Conservation (phyloP, 768 basidiomycete genomes). For the Leccinellum rugosiceps region DNA sequence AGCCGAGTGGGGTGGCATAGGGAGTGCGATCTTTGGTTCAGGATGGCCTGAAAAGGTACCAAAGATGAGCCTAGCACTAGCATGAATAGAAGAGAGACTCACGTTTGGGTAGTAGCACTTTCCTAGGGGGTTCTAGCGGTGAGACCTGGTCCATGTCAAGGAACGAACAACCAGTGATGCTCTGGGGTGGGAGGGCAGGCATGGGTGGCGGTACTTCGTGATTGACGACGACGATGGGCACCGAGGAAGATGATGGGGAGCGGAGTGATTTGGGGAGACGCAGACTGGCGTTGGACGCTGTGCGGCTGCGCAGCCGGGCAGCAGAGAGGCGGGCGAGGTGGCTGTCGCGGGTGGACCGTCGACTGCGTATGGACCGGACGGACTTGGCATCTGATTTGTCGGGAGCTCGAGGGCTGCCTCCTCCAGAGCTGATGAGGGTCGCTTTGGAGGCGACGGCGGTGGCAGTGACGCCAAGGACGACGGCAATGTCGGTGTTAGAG, state of each 20-base stretch:
- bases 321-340: slow-evolving; percentile 50
- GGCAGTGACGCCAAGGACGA: slow-evolving; percentile 38
- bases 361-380: slow-evolving; percentile 25
- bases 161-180: slow-evolving; percentile 26
- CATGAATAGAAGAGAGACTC: neutral
- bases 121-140: slow-evolving; percentile 30
- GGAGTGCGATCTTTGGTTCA: slow-evolving; percentile 14
- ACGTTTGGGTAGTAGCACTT: slow-evolving; percentile 17
- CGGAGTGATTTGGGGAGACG: slow-evolving; percentile 48
- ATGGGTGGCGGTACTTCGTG: slow-evolving; percentile 25
- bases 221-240: slow-evolving; percentile 19
- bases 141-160: slow-evolving; percentile 33
- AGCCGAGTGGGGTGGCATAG: slow-evolving; percentile 22
- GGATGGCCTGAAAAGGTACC: slow-evolving; percentile 10
- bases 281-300: slow-evolving; percentile 64
- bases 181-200: slow-evolving; percentile 20
- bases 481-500: slow-evolving; percentile 27
- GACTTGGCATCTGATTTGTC: slow-evolving; percentile 23
- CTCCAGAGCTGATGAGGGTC: slow-evolving; percentile 23
- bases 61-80: neutral
- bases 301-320: slow-evolving; percentile 60
- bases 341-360: slow-evolving; percentile 23
- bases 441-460: slow-evolving; percentile 38
- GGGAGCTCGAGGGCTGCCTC: neutral
- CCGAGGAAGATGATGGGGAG: slow-evolving; percentile 31